Evolutionary conservation across 1,284 basidiomycete species (phyloP), one percentile per base, ranked within the genome.

Genomic region (Sparassis latifolia): DNA sequence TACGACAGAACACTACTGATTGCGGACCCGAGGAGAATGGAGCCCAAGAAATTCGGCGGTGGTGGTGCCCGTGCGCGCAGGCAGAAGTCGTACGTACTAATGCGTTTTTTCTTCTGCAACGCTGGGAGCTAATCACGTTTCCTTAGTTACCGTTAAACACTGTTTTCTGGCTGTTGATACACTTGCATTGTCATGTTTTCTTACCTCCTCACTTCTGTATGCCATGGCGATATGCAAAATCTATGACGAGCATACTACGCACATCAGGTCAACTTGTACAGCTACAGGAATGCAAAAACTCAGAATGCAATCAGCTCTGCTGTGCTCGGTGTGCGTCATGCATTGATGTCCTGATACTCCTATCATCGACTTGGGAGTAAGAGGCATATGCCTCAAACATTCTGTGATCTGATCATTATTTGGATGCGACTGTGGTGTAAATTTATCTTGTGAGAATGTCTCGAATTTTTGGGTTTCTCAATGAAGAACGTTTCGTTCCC

Each of bases 11-110:
- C 91, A 51, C 79, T 98, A 56, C 77, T 99, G 68, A 97, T 99
- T 65, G 94, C 97, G 61, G 97, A 99, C 77, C 97, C 97, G 64
- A 88, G 95, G 75, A 89, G 95, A 78, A 92, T 91, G 88, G 96
- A 99, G 76, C 96, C 96, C 66, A 98, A 98, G 89, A 99, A 97
- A 77, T 96, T 97, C 70, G 93, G 93, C 82, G 93, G 93, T 79
- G 79, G 77, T 69, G 93, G 93, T 87, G 93, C 93, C 60, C 91
- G 92, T 82, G 90, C 92, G 57, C 89, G 92, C 78, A 87, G 92
- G 75, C 92, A 96, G 78, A 95, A 95, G 80, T 89, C 85, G 88
- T 90, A 53, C 56, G 82, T 69, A 12, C 10, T 31, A 10, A 27
- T 10, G 33, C 33, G 45, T 45, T 46, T 51, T 44, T 49, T 40